Evolutionary conservation across 192 early-diverging fungal species (phyloP).

Genomic region (Allomyces macrogynus): DNA sequence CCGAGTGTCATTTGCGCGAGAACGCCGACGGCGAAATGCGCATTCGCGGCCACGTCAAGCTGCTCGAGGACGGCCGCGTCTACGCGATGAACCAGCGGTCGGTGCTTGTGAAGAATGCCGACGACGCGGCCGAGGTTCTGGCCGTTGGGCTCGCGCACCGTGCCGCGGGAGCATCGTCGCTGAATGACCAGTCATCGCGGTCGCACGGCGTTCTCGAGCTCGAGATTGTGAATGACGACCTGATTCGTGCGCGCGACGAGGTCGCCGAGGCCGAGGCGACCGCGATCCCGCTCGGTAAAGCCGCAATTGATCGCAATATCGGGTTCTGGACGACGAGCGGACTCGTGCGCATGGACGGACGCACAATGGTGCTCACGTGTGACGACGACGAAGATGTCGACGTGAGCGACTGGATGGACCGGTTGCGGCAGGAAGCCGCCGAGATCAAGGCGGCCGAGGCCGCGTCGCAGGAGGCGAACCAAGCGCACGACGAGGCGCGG

Average conservation of each 20-base stretch:
- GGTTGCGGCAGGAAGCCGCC: not conserved
- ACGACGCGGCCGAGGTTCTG: not conserved
- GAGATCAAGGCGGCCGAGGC: too few relatives aligned
- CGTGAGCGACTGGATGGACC: not conserved
- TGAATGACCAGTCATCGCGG: slow-evolving; percentile 1
- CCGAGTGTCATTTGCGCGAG: not conserved
- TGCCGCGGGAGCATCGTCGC: not conserved
- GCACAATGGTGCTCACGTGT: not conserved
- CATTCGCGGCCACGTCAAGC: not conserved
- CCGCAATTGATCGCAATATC: too few relatives aligned
- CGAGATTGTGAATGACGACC: not conserved
- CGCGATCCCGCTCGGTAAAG: too few relatives aligned
- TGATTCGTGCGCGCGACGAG: slow-evolving; percentile 1
- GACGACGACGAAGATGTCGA: not conserved
- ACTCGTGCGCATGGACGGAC: too few relatives aligned
- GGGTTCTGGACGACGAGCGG: too few relatives aligned
- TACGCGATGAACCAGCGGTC: too few relatives aligned
- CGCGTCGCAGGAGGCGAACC: not conserved
- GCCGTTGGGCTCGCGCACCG: not conserved
- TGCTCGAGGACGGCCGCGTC: too few relatives aligned
- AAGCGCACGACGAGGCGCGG: not conserved
- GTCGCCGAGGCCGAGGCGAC: too few relatives aligned
- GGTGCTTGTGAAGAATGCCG: not conserved
- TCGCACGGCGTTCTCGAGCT: slow-evolving; percentile 2
- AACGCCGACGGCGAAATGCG: not conserved